A percentile compares a stretch with the other conserved stretches of the same genome.
Evolutionary conservation across 208 protist genomes (phyloP).

Genomic region (Porcisia hertigi): DNA sequence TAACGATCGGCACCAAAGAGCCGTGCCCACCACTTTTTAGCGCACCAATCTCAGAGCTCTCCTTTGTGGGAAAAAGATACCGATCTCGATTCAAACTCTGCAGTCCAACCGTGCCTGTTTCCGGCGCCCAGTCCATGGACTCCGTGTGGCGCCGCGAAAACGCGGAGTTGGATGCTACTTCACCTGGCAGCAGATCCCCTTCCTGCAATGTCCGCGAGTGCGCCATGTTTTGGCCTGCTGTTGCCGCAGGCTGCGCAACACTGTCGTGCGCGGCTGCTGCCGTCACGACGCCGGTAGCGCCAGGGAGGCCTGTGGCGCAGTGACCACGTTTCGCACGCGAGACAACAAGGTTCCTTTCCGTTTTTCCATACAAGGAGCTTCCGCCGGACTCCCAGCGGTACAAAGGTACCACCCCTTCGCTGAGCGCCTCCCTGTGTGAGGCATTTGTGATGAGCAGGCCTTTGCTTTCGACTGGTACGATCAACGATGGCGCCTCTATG

Average conservation of each 20-base stretch:
- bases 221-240: neutral
- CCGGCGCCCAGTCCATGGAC: slow-evolving; percentile 15
- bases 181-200: neutral
- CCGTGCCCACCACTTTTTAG: neutral
- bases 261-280: neutral
- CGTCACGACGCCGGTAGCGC: neutral
- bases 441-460: neutral
- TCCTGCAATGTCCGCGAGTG: neutral
- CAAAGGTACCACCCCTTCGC: neutral
- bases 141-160: slow-evolving; percentile 5
- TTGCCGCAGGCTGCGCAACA: neutral
- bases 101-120: neutral
- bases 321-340: neutral
- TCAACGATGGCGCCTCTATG: neutral
- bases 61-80: neutral
- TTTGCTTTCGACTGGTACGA: neutral
- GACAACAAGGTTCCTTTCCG: neutral
- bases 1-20: slow-evolving; percentile 30
- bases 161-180: slow-evolving; percentile 1
- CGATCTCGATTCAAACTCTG: slow-evolving; percentile 10
- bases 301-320: neutral
- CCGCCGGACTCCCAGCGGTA: slow-evolving; percentile 25
- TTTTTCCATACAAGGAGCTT: slow-evolving; percentile 8
- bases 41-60: neutral
- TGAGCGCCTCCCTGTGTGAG: neutral